Conservation (phyloP, 176 grass and related monocot species). For the Chrysopogon serrulatus region DNA sequence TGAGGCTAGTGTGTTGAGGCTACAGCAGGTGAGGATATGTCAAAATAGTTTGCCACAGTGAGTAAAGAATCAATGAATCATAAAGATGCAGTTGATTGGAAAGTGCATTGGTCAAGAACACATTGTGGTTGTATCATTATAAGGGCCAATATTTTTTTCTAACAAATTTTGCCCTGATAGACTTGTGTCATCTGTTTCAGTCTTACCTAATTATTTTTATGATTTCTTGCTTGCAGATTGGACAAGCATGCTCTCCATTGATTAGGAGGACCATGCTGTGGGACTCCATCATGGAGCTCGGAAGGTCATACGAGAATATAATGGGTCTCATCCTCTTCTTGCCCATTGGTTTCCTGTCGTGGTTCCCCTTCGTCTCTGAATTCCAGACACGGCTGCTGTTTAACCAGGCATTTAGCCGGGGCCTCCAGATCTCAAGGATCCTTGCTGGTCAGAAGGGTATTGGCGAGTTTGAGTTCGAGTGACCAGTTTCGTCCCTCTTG, state of each 20-base stretch:
- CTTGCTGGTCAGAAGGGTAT: conserved; percentile 65
- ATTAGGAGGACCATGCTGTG: conserved; percentile 42
- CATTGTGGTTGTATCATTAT: not conserved
- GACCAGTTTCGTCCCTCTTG: not conserved
- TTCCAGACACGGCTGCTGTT: conserved; percentile 94
- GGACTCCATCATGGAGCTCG: conserved; percentile 97
- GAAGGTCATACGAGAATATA: conserved; percentile 74
- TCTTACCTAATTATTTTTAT: not conserved
- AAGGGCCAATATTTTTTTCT: not conserved
- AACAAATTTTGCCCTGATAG: not conserved
- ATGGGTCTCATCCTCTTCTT: conserved; percentile 85
- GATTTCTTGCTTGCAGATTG: conserved; percentile 46
- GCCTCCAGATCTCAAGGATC: conserved; percentile 92
- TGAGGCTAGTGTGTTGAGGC: not conserved
- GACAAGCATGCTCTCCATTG: conserved; percentile 59
- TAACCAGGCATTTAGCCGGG: conserved; percentile 95
- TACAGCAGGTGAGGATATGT: not conserved
- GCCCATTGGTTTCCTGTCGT: conserved; percentile 78
- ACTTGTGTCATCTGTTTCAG: not conserved
- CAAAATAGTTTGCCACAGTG: not conserved
- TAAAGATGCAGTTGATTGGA: not conserved
- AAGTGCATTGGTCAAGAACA: not conserved
- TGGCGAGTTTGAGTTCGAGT: conserved; percentile 21
- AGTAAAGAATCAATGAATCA: not conserved
- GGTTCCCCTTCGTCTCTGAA: conserved; percentile 98